Evolutionary conservation across 805 yeast genomes (phyloP).

Genomic region (Hemisphaericaspora nanyangensis): DNA sequence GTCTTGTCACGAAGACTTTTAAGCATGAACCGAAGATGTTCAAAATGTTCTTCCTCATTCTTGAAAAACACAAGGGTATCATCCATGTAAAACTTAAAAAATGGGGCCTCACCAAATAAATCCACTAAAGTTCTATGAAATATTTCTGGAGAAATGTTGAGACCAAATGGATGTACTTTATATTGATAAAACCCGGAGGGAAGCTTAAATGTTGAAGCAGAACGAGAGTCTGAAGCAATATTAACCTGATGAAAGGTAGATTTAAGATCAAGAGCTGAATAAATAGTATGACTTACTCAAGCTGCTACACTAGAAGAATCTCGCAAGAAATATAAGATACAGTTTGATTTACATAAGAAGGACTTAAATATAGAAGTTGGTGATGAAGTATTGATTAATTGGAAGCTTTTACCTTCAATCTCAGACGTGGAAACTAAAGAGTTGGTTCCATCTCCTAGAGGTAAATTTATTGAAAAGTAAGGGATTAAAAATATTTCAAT

Average conservation of each 20-base stretch:
- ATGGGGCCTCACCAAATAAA: not conserved
- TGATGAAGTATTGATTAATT: conserved; percentile 1
- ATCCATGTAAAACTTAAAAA: not conserved
- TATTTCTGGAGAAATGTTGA: not conserved
- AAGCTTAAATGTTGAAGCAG: not conserved
- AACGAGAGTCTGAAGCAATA: not conserved
- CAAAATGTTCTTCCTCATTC: not conserved
- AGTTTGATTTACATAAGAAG: not conserved
- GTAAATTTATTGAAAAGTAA: not conserved
- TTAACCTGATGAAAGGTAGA: not conserved
- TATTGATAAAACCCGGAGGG: not conserved
- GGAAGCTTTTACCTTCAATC: not conserved
- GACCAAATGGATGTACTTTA: not conserved
- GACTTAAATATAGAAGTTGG: not conserved
- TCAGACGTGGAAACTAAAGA: not conserved
- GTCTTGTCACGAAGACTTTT: not conserved
- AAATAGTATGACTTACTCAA: no score
- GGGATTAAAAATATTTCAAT: no score
- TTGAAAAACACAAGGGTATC: not conserved
- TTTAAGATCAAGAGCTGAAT: not conserved
- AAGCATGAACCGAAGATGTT: not conserved
- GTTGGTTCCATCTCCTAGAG: not conserved
- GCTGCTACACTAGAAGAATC: not conserved
- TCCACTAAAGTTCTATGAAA: not conserved
- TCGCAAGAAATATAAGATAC: not conserved